Evolutionary conservation across 371 early-diverging fungal genomes (phyloP).

Genomic region (Zychaea mexicana): DNA sequence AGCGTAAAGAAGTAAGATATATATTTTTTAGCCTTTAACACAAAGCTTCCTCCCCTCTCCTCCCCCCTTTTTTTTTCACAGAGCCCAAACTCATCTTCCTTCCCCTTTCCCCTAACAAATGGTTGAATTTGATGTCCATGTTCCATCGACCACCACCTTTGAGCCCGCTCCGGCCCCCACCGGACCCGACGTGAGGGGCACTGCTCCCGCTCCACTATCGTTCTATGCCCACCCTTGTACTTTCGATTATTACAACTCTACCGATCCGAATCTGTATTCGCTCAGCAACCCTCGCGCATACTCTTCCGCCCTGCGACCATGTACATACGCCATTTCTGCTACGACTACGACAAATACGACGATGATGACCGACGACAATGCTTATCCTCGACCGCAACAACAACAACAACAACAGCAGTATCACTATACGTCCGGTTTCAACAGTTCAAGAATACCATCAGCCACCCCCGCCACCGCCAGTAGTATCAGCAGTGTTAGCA

Average conservation of each 20-base stretch:
- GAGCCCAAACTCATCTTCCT: background rate
- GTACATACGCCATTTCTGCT: background rate
- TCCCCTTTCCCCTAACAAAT: constrained; percentile 12
- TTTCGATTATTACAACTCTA: constrained; percentile 3
- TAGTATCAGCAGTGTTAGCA: background rate
- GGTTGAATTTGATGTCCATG: constrained; percentile 24
- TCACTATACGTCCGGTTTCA: constrained; percentile 5
- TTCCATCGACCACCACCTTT: constrained; percentile 15
- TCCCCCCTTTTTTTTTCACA: background rate
- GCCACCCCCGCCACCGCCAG: background rate
- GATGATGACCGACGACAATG: too few species aligned
- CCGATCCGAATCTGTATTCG: constrained; percentile 15
- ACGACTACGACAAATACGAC: too few species aligned
- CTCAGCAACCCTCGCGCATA: constrained; percentile 8
- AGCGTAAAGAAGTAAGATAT: too few species aligned
- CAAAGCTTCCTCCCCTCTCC: background rate
- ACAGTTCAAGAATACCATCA: background rate
- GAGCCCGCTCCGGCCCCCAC: constrained; percentile 11
- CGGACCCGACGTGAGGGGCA: constrained; percentile 6
- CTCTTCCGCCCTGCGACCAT: background rate
- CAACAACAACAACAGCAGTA: constrained; percentile 11
- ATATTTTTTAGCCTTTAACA: too few species aligned
- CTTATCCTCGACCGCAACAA: background rate
- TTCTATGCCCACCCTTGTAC: constrained; percentile 9
- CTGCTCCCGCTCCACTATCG: constrained; percentile 3